These are phyloP conservation scores for Phlebiopsis flavidoalba DNA, from an alignment of 768 basidiomycete species.

Conservation along the genomic window DNA sequence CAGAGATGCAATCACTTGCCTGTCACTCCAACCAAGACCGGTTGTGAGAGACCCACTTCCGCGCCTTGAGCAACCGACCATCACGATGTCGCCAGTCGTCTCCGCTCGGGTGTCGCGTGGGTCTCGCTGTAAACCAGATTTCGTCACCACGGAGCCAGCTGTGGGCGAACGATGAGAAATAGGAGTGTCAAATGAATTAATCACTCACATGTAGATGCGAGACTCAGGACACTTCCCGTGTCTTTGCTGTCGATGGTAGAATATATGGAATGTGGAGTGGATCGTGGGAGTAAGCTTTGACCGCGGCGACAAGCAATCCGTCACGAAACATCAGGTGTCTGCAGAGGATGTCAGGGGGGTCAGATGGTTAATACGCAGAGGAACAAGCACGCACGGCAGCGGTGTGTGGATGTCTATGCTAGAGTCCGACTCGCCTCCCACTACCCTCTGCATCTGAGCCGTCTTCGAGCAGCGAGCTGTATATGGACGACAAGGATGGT, in stretches of 20 bases:
- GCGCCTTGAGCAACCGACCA: slow-evolving; percentile 29
- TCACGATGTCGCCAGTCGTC: slow-evolving; percentile 32
- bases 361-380: neutral
- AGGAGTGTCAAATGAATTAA: neutral
- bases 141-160: slow-evolving; percentile 23
- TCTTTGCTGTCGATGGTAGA: slow-evolving; percentile 4
- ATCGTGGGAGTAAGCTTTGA: slow-evolving; percentile 33
- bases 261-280: slow-evolving; percentile 10
- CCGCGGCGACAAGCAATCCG: slow-evolving; percentile 34
- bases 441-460: slow-evolving; percentile 20
- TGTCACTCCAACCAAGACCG: slow-evolving; percentile 38
- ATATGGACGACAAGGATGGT: slow-evolving; percentile 5
- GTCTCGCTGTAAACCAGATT: slow-evolving; percentile 29
- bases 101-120: slow-evolving; percentile 31
- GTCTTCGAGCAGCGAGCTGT: slow-evolving; percentile 4
- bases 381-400: slow-evolving; percentile 27
- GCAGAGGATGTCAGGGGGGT: neutral
- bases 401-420: slow-evolving; percentile 36
- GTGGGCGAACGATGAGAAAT: neutral
- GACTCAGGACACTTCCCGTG: slow-evolving; percentile 20
- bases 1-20: slow-evolving; percentile 16
- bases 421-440: slow-evolving; percentile 29
- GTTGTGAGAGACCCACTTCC: slow-evolving; percentile 38
- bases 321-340: slow-evolving; percentile 38
- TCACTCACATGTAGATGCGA: slow-evolving; percentile 25